These are phyloP conservation scores for Syzygium aromaticum DNA, from an alignment of 345 rosid genomes.

Conservation along the genomic window DNA sequence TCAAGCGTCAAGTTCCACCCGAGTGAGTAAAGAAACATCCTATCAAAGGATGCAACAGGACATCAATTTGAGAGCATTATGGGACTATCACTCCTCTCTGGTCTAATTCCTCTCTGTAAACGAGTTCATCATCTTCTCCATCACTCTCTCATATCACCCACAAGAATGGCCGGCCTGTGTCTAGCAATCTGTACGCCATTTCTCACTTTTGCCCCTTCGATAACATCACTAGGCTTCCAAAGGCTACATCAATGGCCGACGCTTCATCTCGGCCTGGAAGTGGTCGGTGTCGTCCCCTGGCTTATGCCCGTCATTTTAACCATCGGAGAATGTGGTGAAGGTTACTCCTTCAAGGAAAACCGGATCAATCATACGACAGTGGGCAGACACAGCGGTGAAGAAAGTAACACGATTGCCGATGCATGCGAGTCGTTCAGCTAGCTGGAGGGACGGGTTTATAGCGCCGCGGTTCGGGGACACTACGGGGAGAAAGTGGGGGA, in stretches of 20 bases:
- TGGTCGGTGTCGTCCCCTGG: too few species aligned
- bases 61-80: slow-evolving; percentile 33
- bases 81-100: slow-evolving; percentile 16
- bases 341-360: too few species aligned
- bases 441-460: too few species aligned
- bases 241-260: background rate
- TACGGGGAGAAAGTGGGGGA: too few species aligned
- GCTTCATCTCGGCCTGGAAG: background rate
- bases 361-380: too few species aligned
- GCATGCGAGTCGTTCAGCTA: too few species aligned
- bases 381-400: too few species aligned
- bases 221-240: background rate
- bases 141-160: slow-evolving; percentile 11
- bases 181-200: background rate
- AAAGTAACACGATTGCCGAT: too few species aligned
- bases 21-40: slow-evolving; percentile 30
- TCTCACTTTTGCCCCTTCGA: background rate
- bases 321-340: too few species aligned
- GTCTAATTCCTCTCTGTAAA: background rate
- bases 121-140: background rate
- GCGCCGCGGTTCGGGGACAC: too few species aligned
- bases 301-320: too few species aligned
- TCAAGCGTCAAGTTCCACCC: slow-evolving; percentile 32
- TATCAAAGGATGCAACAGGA: slow-evolving; percentile 12
- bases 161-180: background rate